Evolutionary conservation across 2,329 filamentous ascomycete species (phyloP), one percentile per base, ranked within the genome.

Genomic region (Decorospora gaudefroyi): DNA sequence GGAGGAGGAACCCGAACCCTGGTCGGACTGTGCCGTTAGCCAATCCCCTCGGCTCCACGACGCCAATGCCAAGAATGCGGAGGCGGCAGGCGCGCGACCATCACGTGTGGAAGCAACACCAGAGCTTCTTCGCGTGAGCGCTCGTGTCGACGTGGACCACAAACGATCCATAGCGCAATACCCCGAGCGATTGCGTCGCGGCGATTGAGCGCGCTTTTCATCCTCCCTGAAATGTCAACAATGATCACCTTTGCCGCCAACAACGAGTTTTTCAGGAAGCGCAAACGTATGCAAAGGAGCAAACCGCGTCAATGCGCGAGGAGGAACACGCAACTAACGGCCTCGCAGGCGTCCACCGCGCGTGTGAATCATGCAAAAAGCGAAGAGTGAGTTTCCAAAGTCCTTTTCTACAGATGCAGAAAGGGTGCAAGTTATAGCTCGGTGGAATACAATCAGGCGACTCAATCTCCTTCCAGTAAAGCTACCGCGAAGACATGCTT

Each of bases 241-340:
- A 72, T 73, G 62, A 72, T 72, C 42, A 74, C 71, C 18, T 74
- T 74, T 45, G 71, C 72, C 17, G 70, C 71, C n/a, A 72, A 73
- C 42, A 72, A 72, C 54, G 70, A 72, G 47, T 71, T 70, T 55
- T 73, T 72, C 57, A 57, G 71, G 47, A 74, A 74, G 55, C 66
- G 72, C 32, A 74, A 73, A 51, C 63, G 71, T 67, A 52, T 47
- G 61, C 57, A 41, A n/a, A n/a, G n/a, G n/a, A 23, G 16, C 37
- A 52, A 49, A 46, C 42, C 37, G 43, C 31, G 51, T 54, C 49
- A 48, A 42, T 46, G 46, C 54, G 51, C 51, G 35, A 36, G 36
- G 32, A 48, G 39, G 30, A 33, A 46, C 49, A 54, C 38, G 39
- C 46, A 49, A 53, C 64, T 67, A 60, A 67, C 60, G 31, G 30